Base-by-base conservation (phyloP, 768 basidiomycete genomes). In the Panaeolus papilionaceus region DNA sequence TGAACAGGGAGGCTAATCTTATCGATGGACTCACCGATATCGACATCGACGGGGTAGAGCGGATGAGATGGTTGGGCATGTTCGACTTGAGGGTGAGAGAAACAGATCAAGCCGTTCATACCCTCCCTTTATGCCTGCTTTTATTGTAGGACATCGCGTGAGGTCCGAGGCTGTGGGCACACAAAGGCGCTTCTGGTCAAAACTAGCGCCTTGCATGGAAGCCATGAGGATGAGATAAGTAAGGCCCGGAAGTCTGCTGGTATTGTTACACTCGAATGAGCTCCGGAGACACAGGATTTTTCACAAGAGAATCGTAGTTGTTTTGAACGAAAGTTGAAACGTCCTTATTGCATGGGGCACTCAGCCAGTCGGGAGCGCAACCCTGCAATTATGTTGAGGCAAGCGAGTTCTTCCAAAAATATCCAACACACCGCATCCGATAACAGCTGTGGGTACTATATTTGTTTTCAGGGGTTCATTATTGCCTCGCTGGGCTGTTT, bases 1-100 rank as follows among this genome's bases (percentile, higher is more conserved):
- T 18, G 16, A 11, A 10, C 47, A 26, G 20, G 47, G 47, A 49
- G 8, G 20, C 1, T 49, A 16, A 23, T 20, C 14, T 9, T 4
- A 49, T 49, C 47, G 47, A 49, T 49, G 47, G 7, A 49, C 23
- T 49, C 20, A 49, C 47, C 47, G 47, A 49, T 49, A 49, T 6
- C 47, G 47, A 12, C 47, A 49, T 49, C 20, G 23, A 49, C 6
- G 20, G 7, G 20, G 23, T 8, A 8, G 47, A 9, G 47, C 0
- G 47, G 9, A 1, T 1, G 20, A 23, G 20, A 16, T 6, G 42
- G 18, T 2, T 18, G 14, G 14, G 12, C 42, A 44, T 44, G 0
- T 18, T 18, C 1, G 7, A 5, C 39, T 6, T 40, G 39, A 40
- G 3, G 39, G 14, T 14, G 39, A 10, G 39, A 10, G 33, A 40